These are phyloP conservation scores for Gigaspora rosea DNA, from an alignment of 192 early-diverging fungal genomes.

Conservation along the genomic window DNA sequence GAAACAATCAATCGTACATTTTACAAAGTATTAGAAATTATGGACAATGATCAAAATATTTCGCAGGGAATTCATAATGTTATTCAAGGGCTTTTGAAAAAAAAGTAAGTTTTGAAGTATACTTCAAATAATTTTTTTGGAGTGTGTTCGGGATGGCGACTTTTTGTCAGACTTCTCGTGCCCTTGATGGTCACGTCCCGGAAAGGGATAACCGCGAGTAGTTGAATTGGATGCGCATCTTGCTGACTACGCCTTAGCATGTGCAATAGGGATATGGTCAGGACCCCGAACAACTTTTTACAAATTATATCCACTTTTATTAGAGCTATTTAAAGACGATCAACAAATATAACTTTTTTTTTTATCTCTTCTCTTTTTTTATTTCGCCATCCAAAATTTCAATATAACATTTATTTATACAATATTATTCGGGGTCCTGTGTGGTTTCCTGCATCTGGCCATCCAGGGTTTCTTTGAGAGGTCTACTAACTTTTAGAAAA, in stretches of 20 bases:
- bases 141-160: not conserved
- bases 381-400: too few species aligned
- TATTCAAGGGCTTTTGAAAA: too few species aligned
- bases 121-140: slow-evolving; percentile 4
- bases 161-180: not conserved
- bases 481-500: not conserved
- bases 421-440: not conserved
- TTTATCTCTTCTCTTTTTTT: too few species aligned
- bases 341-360: too few species aligned
- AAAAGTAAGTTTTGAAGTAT: slow-evolving; percentile 9
- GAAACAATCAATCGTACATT: not conserved
- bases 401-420: too few species aligned
- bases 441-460: slow-evolving; percentile 19
- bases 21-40: not conserved
- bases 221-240: slow-evolving; percentile 3
- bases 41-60: too few species aligned
- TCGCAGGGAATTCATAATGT: too few species aligned
- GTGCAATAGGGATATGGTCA: not conserved
- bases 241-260: not conserved
- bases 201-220: not conserved
- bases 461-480: slow-evolving; percentile 1
- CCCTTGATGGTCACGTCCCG: not conserved
- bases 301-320: too few species aligned
- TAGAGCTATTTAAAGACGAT: too few species aligned
- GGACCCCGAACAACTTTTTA: too few species aligned